Percentiles rank a stretch among this genome's conserved stretches.
These are phyloP conservation scores for Aspergillus neotritici DNA, from an alignment of 2,329 filamentous ascomycete genomes.

Conservation along the genomic window DNA sequence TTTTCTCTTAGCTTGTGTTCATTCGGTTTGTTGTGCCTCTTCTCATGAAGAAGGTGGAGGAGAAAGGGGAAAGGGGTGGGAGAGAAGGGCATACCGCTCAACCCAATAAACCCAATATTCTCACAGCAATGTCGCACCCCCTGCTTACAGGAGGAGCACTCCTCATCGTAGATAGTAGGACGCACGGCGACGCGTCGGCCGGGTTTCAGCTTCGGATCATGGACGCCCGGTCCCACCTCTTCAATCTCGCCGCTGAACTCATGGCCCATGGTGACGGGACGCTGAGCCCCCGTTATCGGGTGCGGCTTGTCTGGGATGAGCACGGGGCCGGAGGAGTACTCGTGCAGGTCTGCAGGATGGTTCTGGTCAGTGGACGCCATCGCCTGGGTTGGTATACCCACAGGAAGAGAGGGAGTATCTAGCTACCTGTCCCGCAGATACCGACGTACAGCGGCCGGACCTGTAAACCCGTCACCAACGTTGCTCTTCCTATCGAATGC, in stretches of 20 bases:
- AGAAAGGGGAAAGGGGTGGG: too few relatives aligned
- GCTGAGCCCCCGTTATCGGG: conserved; percentile 51
- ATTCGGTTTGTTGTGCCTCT: too few relatives aligned
- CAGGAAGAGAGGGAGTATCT: background rate
- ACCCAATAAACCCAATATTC: conserved; percentile 50
- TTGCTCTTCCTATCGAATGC: too few relatives aligned
- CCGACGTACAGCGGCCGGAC: conserved; percentile 31
- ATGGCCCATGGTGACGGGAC: conserved; percentile 59
- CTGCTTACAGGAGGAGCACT: conserved; percentile 51
- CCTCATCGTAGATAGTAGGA: conserved; percentile 54
- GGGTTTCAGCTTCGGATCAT: conserved; percentile 35
- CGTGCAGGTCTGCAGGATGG: conserved; percentile 41
- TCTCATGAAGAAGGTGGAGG: too few relatives aligned
- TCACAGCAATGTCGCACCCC: conserved; percentile 55
- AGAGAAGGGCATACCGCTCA: conserved; percentile 38
- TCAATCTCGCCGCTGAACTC: conserved; percentile 59
- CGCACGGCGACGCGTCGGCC: conserved; percentile 57
- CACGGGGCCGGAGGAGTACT: conserved; percentile 47
- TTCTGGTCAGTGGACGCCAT: background rate
- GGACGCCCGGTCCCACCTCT: conserved; percentile 51
- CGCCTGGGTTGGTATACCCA: background rate
- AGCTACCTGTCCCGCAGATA: conserved; percentile 30
- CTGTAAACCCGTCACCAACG: conserved; percentile 6
- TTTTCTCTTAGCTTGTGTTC: conserved; percentile 14
- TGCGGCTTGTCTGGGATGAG: conserved; percentile 50